Conservation (phyloP, 306 rosid genomes). For the Prunus mume region DNA sequence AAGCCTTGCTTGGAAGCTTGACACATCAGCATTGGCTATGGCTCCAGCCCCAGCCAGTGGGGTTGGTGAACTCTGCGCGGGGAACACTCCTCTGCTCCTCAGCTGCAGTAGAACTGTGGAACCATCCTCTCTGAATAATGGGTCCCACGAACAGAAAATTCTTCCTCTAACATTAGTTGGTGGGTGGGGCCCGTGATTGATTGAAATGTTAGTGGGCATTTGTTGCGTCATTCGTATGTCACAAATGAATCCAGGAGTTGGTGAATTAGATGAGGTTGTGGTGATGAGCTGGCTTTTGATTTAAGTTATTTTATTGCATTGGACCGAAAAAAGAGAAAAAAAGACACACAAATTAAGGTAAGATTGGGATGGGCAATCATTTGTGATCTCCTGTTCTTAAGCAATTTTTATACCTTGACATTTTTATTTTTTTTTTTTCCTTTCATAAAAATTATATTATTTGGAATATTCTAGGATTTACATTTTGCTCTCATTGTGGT, state of each 20-base stretch:
- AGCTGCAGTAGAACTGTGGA: too few relatives aligned
- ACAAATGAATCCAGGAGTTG: not conserved
- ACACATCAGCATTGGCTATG: not conserved
- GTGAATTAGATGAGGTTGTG: not conserved
- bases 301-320: not conserved
- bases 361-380: not conserved
- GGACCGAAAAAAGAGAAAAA: not conserved
- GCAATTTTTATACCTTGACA: not conserved
- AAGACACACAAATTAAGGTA: not conserved
- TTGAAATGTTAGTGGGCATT: not conserved
- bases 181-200: not conserved
- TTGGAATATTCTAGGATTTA: not conserved
- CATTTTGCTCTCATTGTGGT: not conserved
- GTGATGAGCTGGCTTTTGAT: not conserved
- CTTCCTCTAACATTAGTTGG: not conserved
- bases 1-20: not conserved
- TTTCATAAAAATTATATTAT: not conserved
- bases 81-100: not conserved
- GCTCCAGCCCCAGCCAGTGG: not conserved
- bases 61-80: slow-evolving; percentile 12
- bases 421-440: not conserved
- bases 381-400: not conserved
- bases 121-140: not conserved
- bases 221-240: not conserved
- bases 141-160: not conserved